Base-by-base conservation (phyloP, 495 filamentous ascomycete species). In the Letharia lupina region DNA sequence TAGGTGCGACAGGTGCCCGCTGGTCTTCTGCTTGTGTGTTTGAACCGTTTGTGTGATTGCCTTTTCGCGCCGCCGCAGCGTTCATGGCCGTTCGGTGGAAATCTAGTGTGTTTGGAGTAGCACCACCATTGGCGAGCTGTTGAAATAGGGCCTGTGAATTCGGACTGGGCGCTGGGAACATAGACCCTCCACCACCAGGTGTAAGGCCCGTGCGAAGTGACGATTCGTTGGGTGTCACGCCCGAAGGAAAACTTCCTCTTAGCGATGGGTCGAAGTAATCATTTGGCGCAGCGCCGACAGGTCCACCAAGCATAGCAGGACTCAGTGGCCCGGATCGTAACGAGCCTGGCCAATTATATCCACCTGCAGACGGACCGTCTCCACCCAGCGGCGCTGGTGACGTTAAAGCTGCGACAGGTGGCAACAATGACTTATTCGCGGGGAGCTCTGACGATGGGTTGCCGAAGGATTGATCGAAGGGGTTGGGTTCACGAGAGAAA, bases 281-380 rank as follows among this genome's bases (percentile, higher is more conserved):
- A 70, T 80, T 85, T 67, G 87, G 69, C 77, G 89, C 88, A 77
- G 77, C 64, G 41, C 81, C 81, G 58, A 88, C 84, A 28, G 90
- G 94, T 44, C 92, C 94, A 58, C 92, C 89, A 31, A 98, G 86
- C 94, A 98, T 98, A 64, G 94, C 94, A 77, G 94, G 94, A 75
- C 94, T 98, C 71, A 98, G 76, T 35, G 95, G 94, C 68, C 94
- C 94, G 60, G 92, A 91, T 61, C 94, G 86, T 69, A 98, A 80
- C 33, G 91, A 95, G 72, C 92, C 88, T 57, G 83, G 79, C 93
- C 94, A 98, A 77, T 86, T 85, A 71, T 89, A 90, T 41, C 79
- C 80, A 42, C 72, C 83, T 39, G 84, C 86, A 41, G 80, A 81
- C 71, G 84, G 82, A 75, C 84, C 80, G 59, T 90, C 88, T 61